Percentiles rank a stretch among this genome's conserved stretches.
Conservation (phyloP, 345 rosid species). For the Heritiera littoralis region DNA sequence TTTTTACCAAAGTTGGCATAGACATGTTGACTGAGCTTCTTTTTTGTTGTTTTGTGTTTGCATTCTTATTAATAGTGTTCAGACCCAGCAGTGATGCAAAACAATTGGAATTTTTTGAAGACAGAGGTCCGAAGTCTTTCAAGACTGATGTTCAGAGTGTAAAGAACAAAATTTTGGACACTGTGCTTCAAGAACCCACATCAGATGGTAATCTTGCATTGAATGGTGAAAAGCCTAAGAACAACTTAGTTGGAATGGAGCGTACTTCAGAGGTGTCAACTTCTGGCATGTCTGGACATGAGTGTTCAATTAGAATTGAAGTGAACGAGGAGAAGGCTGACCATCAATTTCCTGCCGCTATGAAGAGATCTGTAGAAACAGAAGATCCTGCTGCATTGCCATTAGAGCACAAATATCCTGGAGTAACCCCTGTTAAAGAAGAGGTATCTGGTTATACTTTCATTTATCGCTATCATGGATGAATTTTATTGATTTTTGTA, state of each 20-base stretch:
- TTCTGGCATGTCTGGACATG: slow-evolving; percentile 33
- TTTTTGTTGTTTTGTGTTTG: slow-evolving; percentile 33
- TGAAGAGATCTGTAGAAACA: slow-evolving; percentile 36
- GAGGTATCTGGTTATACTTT: slow-evolving; percentile 46
- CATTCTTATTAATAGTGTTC: slow-evolving; percentile 53
- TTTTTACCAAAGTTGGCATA: slow-evolving; percentile 33
- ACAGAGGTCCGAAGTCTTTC: slow-evolving; percentile 51
- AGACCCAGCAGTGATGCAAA: slow-evolving; percentile 72
- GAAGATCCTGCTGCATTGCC: slow-evolving; percentile 22
- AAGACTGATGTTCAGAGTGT: slow-evolving; percentile 44
- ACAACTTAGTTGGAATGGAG: slow-evolving; percentile 37
- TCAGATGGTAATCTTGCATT: slow-evolving; percentile 39
- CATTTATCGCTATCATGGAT: not conserved
- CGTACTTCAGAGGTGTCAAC: slow-evolving; percentile 41
- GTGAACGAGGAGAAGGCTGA: slow-evolving; percentile 45
- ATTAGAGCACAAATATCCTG: slow-evolving; percentile 31
- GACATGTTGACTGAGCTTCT: slow-evolving; percentile 37
- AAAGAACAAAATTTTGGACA: slow-evolving; percentile 50
- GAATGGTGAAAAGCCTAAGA: slow-evolving; percentile 29
- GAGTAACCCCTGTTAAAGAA: slow-evolving; percentile 30
- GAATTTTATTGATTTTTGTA: not conserved
- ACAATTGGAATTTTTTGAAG: slow-evolving; percentile 73
- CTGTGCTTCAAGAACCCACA: slow-evolving; percentile 36
- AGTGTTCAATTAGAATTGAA: slow-evolving; percentile 42
- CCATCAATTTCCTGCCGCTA: slow-evolving; percentile 36